Percentiles rank a stretch among this genome's conserved stretches.
Evolutionary conservation across 2,329 filamentous ascomycete genomes (phyloP).

Genomic region (Colletotrichum camelliae): DNA sequence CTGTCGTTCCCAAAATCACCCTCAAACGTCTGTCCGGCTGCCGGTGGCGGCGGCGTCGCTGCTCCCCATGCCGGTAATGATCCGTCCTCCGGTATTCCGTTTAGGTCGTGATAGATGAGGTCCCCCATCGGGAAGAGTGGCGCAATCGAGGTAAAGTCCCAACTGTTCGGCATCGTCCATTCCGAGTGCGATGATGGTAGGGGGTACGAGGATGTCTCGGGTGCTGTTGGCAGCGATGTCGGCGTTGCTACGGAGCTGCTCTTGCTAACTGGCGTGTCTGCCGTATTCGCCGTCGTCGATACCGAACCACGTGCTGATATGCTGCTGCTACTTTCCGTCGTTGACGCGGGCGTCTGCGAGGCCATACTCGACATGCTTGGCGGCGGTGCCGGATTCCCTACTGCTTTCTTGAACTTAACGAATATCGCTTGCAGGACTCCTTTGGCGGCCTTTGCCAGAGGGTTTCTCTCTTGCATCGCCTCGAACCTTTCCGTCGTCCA

Average conservation of each 20-base stretch:
- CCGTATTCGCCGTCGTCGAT: conserved; percentile 13
- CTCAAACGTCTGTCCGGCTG: conserved; percentile 51
- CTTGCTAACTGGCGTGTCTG: conserved; percentile 21
- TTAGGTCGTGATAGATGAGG: conserved; percentile 61
- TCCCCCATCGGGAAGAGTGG: conserved; percentile 64
- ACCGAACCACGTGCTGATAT: conserved; percentile 17
- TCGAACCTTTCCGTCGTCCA: conserved; percentile 66
- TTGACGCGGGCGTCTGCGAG: conserved; percentile 20
- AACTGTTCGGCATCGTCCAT: conserved; percentile 48
- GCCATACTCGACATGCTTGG: conserved; percentile 15
- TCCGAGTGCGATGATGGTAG: conserved; percentile 14
- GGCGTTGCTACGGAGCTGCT: conserved; percentile 18
- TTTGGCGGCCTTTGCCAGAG: conserved; percentile 57
- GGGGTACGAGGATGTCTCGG: conserved; percentile 28
- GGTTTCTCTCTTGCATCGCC: conserved; percentile 58
- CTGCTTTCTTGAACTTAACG: conserved; percentile 56
- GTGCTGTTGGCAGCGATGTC: conserved; percentile 23
- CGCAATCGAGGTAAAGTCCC: conserved; percentile 56
- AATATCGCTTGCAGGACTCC: conserved; percentile 62
- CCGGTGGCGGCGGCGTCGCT: conserved; percentile 23
- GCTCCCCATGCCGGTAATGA: conserved; percentile 26
- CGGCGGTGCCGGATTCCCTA: conserved; percentile 36
- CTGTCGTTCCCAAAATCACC: conserved; percentile 61
- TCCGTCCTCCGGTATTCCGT: conserved; percentile 40
- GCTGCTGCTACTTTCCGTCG: conserved; percentile 19